phyloP scores from a whole-genome alignment of 2,329 filamentous ascomycete species.

The Arthrinium phaeospermum region DNA sequence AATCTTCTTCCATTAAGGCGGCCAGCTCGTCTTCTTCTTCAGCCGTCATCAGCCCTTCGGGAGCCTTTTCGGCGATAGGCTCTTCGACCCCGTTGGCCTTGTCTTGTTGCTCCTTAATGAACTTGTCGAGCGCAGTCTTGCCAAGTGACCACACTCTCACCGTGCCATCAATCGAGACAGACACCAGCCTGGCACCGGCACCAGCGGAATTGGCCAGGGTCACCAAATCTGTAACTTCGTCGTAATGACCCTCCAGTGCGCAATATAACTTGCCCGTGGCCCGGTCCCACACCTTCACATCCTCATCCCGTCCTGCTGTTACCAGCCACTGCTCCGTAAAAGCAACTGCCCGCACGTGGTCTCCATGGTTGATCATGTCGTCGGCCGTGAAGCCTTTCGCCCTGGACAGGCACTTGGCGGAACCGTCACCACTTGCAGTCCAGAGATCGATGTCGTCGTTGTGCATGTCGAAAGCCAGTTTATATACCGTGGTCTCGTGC shows the following conservation, averaged over 20 bases:
- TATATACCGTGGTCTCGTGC: slow-evolving; percentile 92
- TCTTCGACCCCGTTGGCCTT: slow-evolving; percentile 57
- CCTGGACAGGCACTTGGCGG: slow-evolving; percentile 78
- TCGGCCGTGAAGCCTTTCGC: slow-evolving; percentile 72
- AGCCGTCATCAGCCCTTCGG: slow-evolving; percentile 70
- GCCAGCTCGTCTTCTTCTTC: slow-evolving; percentile 94
- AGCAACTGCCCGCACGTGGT: slow-evolving; percentile 86
- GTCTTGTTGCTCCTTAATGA: slow-evolving; percentile 55
- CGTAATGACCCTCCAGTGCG: slow-evolving; percentile 82
- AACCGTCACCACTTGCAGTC: slow-evolving; percentile 93
- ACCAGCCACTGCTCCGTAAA: slow-evolving; percentile 79
- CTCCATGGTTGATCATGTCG: slow-evolving; percentile 78
- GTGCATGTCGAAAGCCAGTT: slow-evolving; percentile 71
- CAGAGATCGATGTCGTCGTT: slow-evolving; percentile 76
- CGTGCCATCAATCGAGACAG: slow-evolving; percentile 89
- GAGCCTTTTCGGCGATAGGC: slow-evolving; percentile 50
- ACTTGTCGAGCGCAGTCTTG: slow-evolving; percentile 59
- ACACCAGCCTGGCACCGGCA: slow-evolving; percentile 64
- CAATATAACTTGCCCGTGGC: slow-evolving; percentile 75
- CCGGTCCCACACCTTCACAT: slow-evolving; percentile 88
- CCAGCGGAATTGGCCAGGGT: slow-evolving; percentile 55
- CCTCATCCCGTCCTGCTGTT: slow-evolving; percentile 89
- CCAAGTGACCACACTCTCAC: slow-evolving; percentile 82
- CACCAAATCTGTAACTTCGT: slow-evolving; percentile 86
- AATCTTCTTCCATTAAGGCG: slow-evolving; percentile 84